phyloP scores from a whole-genome alignment of 495 filamentous ascomycete species.

The Aspergillus ellipticus region DNA sequence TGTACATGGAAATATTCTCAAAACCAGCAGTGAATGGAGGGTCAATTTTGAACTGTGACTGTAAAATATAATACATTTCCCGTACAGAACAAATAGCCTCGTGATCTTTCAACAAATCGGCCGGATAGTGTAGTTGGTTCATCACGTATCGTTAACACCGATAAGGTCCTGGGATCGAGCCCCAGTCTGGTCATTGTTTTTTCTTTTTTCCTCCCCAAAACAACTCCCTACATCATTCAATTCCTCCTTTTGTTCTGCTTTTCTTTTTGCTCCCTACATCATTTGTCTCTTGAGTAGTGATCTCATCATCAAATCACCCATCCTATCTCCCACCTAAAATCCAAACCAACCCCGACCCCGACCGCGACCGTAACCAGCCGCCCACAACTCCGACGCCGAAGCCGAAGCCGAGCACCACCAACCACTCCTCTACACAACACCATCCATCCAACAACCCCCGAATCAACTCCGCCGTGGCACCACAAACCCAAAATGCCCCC shows the following conservation, averaged over 20 bases:
- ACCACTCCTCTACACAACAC: neutral
- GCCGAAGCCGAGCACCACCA: neutral
- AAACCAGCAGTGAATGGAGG: too few relatives aligned
- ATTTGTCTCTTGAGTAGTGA: too few relatives aligned
- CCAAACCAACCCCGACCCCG: too few relatives aligned
- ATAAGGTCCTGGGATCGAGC: neutral
- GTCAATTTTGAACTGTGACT: neutral
- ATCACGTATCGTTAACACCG: neutral
- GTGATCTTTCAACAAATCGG: neutral
- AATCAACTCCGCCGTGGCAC: neutral
- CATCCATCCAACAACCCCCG: neutral
- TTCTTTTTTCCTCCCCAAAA: neutral
- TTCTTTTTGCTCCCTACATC: neutral
- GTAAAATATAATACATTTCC: neutral
- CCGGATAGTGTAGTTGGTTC: neutral
- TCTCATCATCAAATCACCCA: too few relatives aligned
- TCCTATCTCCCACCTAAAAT: too few relatives aligned
- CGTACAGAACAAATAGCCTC: neutral
- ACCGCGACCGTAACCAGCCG: neutral
- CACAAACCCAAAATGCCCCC: neutral
- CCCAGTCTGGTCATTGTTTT: neutral
- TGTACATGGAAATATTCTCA: too few relatives aligned
- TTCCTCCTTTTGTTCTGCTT: neutral
- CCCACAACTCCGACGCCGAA: constrained; percentile 1
- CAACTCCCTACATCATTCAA: too few relatives aligned